phyloP scores from a whole-genome alignment of 495 filamentous ascomycete species.

The Thermothielavioides terrestris region DNA sequence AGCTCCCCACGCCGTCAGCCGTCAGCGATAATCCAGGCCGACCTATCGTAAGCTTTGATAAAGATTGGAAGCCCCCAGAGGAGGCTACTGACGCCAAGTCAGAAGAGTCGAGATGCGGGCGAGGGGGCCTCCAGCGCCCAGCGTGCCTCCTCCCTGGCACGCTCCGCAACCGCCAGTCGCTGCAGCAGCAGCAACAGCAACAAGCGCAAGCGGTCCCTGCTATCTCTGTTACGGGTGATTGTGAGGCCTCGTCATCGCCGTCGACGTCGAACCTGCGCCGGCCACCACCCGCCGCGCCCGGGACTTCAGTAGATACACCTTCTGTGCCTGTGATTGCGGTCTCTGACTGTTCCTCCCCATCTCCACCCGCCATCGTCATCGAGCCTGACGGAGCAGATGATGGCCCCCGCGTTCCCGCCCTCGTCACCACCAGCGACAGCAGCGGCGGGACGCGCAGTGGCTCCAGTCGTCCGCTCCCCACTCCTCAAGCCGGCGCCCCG shows the following conservation, averaged over 20 bases:
- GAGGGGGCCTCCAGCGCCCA: slow-evolving; percentile 12
- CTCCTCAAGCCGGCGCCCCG: slow-evolving; percentile 27
- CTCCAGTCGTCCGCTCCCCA: slow-evolving; percentile 33
- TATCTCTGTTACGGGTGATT: slow-evolving; percentile 51
- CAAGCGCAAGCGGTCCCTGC: slow-evolving; percentile 40
- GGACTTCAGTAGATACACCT: slow-evolving; percentile 33
- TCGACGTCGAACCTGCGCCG: slow-evolving; percentile 20
- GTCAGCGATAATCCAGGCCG: slow-evolving; percentile 78
- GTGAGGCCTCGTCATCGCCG: slow-evolving; percentile 25
- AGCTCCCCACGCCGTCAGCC: slow-evolving; percentile 73
- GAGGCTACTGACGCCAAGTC: slow-evolving; percentile 50
- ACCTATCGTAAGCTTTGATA: slow-evolving; percentile 90
- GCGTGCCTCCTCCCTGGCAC: slow-evolving; percentile 20
- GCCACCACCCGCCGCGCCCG: slow-evolving; percentile 28
- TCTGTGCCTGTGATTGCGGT: slow-evolving; percentile 22
- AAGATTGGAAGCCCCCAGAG: slow-evolving; percentile 62
- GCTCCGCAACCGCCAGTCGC: slow-evolving; percentile 17
- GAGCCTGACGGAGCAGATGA: slow-evolving; percentile 29
- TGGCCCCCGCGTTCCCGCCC: slow-evolving; percentile 36
- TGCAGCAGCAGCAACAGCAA: too few species aligned
- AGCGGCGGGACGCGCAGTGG: slow-evolving; percentile 19
- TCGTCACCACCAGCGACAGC: slow-evolving; percentile 35
- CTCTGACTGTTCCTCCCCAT: slow-evolving; percentile 18
- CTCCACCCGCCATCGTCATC: slow-evolving; percentile 33
- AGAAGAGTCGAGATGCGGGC: slow-evolving; percentile 28